Conservation (phyloP, 257 asterid species). For the Paulownia fortunei region DNA sequence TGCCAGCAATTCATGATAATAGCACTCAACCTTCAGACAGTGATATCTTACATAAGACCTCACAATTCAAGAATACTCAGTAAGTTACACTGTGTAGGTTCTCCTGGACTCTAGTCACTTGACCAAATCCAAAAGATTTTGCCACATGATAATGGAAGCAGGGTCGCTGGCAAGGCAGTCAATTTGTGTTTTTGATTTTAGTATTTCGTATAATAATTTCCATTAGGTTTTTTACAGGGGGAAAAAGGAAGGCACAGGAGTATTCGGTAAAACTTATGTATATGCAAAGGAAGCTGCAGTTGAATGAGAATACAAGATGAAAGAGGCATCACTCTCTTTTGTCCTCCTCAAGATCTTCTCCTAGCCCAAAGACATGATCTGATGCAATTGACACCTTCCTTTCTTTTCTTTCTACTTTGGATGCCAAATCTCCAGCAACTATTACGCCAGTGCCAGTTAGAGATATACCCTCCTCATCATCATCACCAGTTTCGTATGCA, state of each 20-base stretch:
- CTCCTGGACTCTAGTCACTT: no score
- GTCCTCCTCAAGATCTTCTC: constrained; percentile 67
- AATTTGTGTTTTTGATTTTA: constrained; percentile 21
- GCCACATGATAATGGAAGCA: not conserved
- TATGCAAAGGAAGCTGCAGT: constrained; percentile 31
- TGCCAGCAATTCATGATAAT: no score
- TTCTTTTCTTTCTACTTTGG: no score
- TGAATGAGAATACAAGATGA: not conserved
- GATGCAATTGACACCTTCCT: constrained; percentile 57
- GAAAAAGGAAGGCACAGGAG: not conserved
- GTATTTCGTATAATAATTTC: constrained; percentile 24
- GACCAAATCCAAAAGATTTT: no score
- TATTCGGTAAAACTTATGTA: constrained; percentile 9
- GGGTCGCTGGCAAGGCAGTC: not conserved
- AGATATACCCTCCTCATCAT: constrained; percentile 85
- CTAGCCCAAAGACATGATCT: constrained; percentile 67
- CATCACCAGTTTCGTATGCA: constrained; percentile 87
- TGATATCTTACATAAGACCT: no score
- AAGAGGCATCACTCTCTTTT: constrained; percentile 48
- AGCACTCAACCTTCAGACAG: no score
- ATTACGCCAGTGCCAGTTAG: constrained; percentile 68
- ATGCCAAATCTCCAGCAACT: constrained; percentile 76
- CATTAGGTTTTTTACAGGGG: constrained; percentile 30
- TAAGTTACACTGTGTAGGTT: no score
- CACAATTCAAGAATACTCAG: no score